Evolutionary conservation across 805 yeast species (phyloP).

Genomic region (Candida nitratophila): DNA sequence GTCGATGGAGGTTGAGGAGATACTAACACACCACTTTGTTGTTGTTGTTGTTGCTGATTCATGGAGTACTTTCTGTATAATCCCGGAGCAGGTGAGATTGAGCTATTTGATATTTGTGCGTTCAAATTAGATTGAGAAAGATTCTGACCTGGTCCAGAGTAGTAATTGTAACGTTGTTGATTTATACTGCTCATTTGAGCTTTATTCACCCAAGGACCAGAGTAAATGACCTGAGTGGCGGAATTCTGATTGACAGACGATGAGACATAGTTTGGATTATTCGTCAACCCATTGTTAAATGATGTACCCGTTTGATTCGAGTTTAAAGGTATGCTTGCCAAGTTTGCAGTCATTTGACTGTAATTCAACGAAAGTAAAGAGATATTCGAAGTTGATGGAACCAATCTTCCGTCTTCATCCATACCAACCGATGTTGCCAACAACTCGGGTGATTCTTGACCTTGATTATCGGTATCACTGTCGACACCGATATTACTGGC

Average conservation of each 20-base stretch:
- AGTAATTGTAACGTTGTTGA: constrained; percentile 12
- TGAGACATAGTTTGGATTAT: background rate
- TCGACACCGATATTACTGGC: too few relatives aligned
- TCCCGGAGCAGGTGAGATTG: constrained; percentile 1
- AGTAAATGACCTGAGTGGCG: background rate
- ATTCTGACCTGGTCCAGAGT: constrained; percentile 1
- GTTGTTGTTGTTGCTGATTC: constrained; percentile 2
- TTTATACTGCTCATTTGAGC: constrained; percentile 8
- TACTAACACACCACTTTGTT: background rate
- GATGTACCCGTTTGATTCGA: constrained; percentile 1
- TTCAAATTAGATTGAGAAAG: constrained; percentile 3
- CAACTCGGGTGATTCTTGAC: constrained; percentile 23
- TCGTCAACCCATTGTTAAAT: background rate
- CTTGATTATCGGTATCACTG: background rate
- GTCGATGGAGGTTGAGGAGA: background rate
- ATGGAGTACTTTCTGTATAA: constrained; percentile 3
- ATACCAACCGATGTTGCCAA: constrained; percentile 29
- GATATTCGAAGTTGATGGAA: constrained; percentile 29
- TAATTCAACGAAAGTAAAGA: constrained; percentile 28
- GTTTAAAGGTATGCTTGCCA: constrained; percentile 4
- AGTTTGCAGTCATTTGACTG: background rate
- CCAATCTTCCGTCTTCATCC: constrained; percentile 23
- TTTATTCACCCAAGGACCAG: constrained; percentile 3
- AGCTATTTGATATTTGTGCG: background rate
- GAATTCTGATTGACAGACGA: background rate